Conservation (phyloP, 371 early-diverging fungal species). For the Mucor racemosus region DNA sequence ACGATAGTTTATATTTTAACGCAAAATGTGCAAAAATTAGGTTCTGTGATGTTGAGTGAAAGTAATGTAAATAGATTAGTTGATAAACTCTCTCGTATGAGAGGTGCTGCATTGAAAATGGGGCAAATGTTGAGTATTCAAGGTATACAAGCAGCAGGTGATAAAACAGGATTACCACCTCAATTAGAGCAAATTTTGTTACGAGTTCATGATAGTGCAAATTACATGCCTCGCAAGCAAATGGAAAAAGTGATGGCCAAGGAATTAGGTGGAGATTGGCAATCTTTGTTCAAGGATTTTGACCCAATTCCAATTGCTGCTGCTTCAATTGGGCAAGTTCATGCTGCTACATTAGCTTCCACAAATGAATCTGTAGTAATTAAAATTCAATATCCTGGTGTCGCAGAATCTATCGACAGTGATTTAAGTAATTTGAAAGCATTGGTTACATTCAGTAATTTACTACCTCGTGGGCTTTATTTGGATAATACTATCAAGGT, state of each 20-base stretch:
- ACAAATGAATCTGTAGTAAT: slow-evolving; percentile 77
- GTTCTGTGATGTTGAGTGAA: slow-evolving; percentile 70
- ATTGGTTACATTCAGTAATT: slow-evolving; percentile 76
- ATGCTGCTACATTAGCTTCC: slow-evolving; percentile 66
- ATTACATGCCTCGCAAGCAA: slow-evolving; percentile 93
- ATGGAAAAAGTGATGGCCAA: slow-evolving; percentile 76
- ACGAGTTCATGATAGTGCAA: slow-evolving; percentile 92
- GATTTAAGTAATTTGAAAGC: slow-evolving; percentile 88
- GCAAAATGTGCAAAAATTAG: background rate
- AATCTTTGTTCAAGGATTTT: slow-evolving; percentile 68
- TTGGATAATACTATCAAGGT: slow-evolving; percentile 95
- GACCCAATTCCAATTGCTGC: slow-evolving; percentile 88
- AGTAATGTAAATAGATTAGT: slow-evolving; percentile 90
- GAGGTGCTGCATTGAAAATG: slow-evolving; percentile 96
- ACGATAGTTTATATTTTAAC: background rate
- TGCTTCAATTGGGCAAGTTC: slow-evolving; percentile 97
- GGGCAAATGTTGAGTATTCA: slow-evolving; percentile 98
- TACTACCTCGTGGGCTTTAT: slow-evolving; percentile 93
- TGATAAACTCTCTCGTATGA: slow-evolving; percentile 87
- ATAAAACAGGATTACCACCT: slow-evolving; percentile 65
- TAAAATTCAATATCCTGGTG: slow-evolving; percentile 97
- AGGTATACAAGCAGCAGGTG: slow-evolving; percentile 57
- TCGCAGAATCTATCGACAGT: slow-evolving; percentile 84
- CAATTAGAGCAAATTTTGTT: slow-evolving; percentile 84
- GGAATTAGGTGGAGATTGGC: slow-evolving; percentile 85